Evolutionary conservation across 768 basidiomycete species (phyloP).

Genomic region (Mycena albidolilacea): DNA sequence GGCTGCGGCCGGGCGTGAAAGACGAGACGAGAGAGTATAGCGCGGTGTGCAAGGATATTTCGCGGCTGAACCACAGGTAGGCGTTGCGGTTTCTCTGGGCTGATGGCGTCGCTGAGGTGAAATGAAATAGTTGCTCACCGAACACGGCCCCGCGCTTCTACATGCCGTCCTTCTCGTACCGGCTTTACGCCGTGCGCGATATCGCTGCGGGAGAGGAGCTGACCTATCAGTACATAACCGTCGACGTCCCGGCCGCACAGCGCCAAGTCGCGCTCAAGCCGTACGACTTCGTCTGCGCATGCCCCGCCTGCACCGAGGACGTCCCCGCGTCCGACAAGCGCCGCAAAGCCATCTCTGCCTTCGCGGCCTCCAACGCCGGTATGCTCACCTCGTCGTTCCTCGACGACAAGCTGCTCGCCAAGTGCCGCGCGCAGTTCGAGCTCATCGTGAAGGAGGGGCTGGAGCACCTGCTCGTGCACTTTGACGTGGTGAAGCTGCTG

Average conservation of each 20-base stretch:
- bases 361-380: not conserved
- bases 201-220: constrained; percentile 53
- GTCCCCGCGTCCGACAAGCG: constrained; percentile 31
- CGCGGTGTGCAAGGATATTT: constrained; percentile 47
- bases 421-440: constrained; percentile 24
- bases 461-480: constrained; percentile 14
- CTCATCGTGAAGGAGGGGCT: constrained; percentile 32
- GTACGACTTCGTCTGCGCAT: constrained; percentile 53
- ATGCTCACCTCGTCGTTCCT: not conserved
- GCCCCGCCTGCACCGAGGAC: constrained; percentile 48
- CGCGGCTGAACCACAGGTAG: constrained; percentile 56
- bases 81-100: not conserved
- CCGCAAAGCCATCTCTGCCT: constrained; percentile 1
- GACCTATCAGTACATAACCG: constrained; percentile 46
- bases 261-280: constrained; percentile 46
- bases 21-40: constrained; percentile 40
- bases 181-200: constrained; percentile 46
- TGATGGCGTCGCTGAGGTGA: not conserved
- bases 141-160: constrained; percentile 45
- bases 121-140: constrained; percentile 35
- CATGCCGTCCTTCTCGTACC: constrained; percentile 46
- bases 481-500: not conserved
- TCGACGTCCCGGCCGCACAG: constrained; percentile 34
- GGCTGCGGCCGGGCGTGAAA: constrained; percentile 34
- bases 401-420: constrained; percentile 24